These are phyloP conservation scores for Plasmodium relictum DNA, from an alignment of 169 alveolate species.

Conservation along the genomic window DNA sequence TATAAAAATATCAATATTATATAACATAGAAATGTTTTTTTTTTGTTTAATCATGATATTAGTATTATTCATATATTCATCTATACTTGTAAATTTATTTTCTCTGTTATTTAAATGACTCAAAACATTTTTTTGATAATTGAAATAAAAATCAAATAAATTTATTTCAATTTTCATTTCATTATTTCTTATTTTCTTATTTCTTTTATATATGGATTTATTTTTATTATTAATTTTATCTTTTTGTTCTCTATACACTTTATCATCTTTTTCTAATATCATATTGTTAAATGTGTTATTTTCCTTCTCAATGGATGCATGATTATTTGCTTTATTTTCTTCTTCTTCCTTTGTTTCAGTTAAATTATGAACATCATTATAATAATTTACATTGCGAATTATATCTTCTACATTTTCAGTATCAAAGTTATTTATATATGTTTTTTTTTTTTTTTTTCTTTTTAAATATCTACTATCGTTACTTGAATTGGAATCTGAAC, in stretches of 20 bases:
- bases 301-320: neutral
- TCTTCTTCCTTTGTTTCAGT: neutral
- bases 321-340: neutral
- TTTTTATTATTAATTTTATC: neutral
- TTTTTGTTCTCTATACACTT: neutral
- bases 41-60: conserved; percentile 64
- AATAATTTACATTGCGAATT: conserved; percentile 41
- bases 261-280: neutral
- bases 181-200: neutral
- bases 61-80: conserved; percentile 41
- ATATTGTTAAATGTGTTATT: neutral
- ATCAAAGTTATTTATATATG: conserved; percentile 16
- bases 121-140: conserved; percentile 54
- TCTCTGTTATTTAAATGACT: conserved; percentile 48
- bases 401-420: conserved; percentile 51
- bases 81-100: conserved; percentile 59
- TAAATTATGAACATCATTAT: conserved; percentile 56
- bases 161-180: conserved; percentile 10
- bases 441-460: conserved; percentile 9
- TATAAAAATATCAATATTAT: conserved; percentile 62
- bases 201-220: neutral
- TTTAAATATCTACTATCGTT: conserved; percentile 44
- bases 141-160: conserved; percentile 60
- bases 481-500: conserved; percentile 69
- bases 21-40: conserved; percentile 56